Evolutionary conservation across 192 early-diverging fungal genomes (phyloP), one percentile per base, ranked within the genome.

Genomic region (Backusella tuberculispora): DNA sequence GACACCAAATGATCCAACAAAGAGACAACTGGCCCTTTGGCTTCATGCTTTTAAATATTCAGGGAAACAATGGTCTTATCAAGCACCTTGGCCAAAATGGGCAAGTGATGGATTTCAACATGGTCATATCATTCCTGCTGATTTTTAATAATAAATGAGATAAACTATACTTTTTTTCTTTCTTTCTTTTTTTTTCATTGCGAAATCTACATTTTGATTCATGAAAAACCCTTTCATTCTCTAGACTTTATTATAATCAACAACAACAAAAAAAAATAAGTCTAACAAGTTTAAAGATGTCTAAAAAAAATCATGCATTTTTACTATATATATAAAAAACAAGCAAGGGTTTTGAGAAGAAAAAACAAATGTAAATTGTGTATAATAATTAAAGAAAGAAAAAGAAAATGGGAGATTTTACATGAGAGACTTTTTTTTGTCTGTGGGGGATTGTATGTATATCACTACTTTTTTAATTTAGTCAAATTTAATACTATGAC

Each of bases 401-500:
- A 50, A 50, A 47, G 17, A 47, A 14, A 47, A n/a, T n/a, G n/a
- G 46, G 19, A 50, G 50, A 56, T 56, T 21, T 56, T 56, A 56
- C 50, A 56, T 56, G 50, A 10, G 9, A 21, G 24, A 34, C 8
- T 65, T 37, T 34, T 64, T 64, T 64, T 6, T 26, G 8, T 26
- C 3, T 60, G 29, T 34, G 29, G 29, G 29, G 29, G 29, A 34
- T 34, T 34, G 2, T 34, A 34, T 34, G 29, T 1, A 34, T 34
- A 34, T 34, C 29, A 34, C 29, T 2, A 34, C 19, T 60, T 21
- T 38, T 38, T 40, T 15, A 26, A 26, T 69, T 47, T 69, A 69
- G 14, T 89, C 84, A 77, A 99, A 97, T 80, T 99, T 99, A 85
- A 96, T 94, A 6, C 93, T 96, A 80, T 95, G 90, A 26, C 92